These are phyloP conservation scores for Fusarium sp. DNA, from an alignment of 2,329 filamentous ascomycete species.

Conservation along the genomic window DNA sequence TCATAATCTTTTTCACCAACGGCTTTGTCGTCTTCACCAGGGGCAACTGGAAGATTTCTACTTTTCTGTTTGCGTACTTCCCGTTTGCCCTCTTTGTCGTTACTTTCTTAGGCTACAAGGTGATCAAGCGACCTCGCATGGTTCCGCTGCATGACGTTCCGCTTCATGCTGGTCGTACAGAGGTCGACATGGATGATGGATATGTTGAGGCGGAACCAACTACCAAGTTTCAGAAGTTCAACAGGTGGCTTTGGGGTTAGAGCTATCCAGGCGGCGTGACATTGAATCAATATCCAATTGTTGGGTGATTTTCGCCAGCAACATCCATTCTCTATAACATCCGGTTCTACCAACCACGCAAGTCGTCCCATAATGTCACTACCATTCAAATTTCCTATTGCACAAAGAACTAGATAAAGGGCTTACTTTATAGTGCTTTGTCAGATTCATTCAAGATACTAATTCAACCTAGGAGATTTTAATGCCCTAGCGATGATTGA, in stretches of 20 bases:
- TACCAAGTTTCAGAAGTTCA: not conserved
- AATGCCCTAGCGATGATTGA: no score
- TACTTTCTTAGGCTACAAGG: not conserved
- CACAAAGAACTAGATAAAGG: no score
- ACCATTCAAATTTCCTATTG: no score
- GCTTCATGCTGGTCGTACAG: not conserved
- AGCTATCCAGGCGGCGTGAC: not conserved
- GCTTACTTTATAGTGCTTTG: no score
- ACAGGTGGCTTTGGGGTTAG: not conserved
- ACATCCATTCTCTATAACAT: no score
- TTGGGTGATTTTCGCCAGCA: no score
- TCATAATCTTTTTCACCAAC: not conserved
- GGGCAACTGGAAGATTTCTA: not conserved
- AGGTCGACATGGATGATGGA: not conserved
- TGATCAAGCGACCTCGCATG: not conserved
- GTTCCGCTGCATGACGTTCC: not conserved
- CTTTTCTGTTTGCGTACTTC: conserved; percentile 1
- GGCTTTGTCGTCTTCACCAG: not conserved
- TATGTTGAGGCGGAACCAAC: not conserved
- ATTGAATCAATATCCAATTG: not conserved
- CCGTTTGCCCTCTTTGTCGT: not conserved
- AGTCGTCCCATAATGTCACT: no score
- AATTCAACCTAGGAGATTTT: no score
- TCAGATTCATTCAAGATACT: no score
- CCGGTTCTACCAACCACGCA: no score